Evolutionary conservation across 176 grass and related monocot species (phyloP).

Genomic region (Cenchrus fungigraminus): DNA sequence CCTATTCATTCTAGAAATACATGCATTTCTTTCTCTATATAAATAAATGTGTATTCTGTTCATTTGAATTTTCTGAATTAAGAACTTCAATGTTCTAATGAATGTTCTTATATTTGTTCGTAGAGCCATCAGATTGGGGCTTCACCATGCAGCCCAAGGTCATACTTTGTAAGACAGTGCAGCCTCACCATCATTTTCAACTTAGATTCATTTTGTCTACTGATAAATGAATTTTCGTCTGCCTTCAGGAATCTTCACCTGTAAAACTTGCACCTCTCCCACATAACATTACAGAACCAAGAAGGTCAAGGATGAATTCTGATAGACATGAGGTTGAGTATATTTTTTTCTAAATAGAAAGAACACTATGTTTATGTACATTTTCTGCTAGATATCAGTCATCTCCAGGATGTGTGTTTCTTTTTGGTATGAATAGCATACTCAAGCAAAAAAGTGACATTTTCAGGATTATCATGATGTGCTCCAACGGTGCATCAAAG

Average conservation of each 20-base stretch:
- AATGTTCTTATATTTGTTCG: constrained; percentile 41
- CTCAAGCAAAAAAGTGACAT: neutral
- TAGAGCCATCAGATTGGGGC: constrained; percentile 57
- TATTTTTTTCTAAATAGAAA: neutral
- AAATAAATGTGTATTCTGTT: neutral
- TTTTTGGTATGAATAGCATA: constrained; percentile 3
- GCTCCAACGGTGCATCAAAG: constrained; percentile 71
- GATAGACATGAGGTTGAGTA: constrained; percentile 74
- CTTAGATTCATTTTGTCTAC: constrained; percentile 27
- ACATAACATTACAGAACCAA: constrained; percentile 56
- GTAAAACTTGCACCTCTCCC: constrained; percentile 62
- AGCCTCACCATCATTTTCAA: constrained; percentile 37
- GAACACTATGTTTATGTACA: neutral
- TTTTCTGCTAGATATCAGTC: constrained; percentile 6
- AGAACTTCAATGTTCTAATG: constrained; percentile 40
- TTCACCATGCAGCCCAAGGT: constrained; percentile 56
- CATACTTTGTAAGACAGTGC: constrained; percentile 63
- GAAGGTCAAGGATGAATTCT: constrained; percentile 71
- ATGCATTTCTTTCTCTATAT: constrained; percentile 21
- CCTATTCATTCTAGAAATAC: constrained; percentile 31
- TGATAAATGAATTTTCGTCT: constrained; percentile 23
- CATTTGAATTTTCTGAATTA: constrained; percentile 13
- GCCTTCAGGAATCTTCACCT: constrained; percentile 56
- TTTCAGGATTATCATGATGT: constrained; percentile 81
- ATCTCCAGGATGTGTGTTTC: neutral